Evolutionary conservation across 257 asterid species (phyloP).

Genomic region (Galeopsis tetrahit): DNA sequence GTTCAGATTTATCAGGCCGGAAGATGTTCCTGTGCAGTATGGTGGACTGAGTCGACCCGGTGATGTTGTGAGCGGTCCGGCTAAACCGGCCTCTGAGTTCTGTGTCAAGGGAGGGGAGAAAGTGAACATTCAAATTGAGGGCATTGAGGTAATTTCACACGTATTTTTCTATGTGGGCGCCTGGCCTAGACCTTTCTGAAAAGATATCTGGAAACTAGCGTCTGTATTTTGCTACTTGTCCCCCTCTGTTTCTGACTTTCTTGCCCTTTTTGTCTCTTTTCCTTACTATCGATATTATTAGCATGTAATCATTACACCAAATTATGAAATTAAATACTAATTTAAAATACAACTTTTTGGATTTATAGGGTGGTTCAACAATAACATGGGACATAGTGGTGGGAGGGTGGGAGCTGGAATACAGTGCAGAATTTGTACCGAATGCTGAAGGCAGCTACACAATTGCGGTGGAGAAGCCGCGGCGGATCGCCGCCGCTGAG

Average conservation of each 20-base stretch:
- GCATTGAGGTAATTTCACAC: conserved; percentile 65
- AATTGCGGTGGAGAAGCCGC: conserved; percentile 79
- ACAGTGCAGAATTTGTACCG: conserved; percentile 77
- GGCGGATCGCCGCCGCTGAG: conserved; percentile 54
- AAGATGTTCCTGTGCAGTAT: conserved; percentile 76
- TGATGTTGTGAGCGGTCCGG: conserved; percentile 59
- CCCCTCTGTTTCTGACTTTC: conserved; percentile 22
- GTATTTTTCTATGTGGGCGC: background rate
- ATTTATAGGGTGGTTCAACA: conserved; percentile 65
- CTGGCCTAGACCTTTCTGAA: background rate
- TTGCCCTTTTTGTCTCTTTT: conserved; percentile 30
- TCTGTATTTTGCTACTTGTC: conserved; percentile 26
- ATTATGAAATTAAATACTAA: background rate
- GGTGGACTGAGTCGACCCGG: conserved; percentile 84
- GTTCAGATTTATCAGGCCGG: conserved; percentile 76
- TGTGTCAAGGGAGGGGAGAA: conserved; percentile 85
- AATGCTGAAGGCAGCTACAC: conserved; percentile 66
- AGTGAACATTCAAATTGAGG: conserved; percentile 92
- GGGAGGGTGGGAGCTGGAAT: conserved; percentile 92
- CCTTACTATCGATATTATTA: background rate
- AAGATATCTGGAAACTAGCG: conserved; percentile 20
- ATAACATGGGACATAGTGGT: conserved; percentile 90
- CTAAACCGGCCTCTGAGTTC: conserved; percentile 86
- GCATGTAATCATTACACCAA: background rate
- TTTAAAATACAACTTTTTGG: background rate